These are phyloP conservation scores for Penicillium sp. DNA, from an alignment of 2,329 filamentous ascomycete species.

Conservation along the genomic window DNA sequence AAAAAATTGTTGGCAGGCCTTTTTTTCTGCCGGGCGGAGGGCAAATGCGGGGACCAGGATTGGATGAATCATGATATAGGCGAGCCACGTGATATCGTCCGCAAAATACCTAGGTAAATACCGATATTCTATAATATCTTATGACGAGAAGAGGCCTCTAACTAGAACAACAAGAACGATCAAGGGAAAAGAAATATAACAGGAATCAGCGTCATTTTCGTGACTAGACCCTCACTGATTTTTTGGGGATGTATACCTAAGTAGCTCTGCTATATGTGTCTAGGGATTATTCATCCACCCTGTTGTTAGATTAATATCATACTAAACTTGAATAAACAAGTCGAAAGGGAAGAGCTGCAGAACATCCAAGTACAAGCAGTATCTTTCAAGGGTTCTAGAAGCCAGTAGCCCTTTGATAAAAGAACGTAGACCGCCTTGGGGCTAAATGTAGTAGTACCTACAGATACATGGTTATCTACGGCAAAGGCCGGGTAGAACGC, in stretches of 20 bases:
- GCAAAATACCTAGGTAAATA: not conserved
- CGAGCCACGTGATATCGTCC: slow-evolving; percentile 7
- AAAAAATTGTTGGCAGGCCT: slow-evolving; percentile 22
- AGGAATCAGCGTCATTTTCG: not conserved
- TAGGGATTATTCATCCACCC: not conserved
- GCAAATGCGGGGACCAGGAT: slow-evolving; percentile 17
- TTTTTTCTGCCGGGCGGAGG: slow-evolving; percentile 23
- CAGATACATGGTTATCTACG: not conserved
- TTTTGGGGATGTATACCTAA: not conserved
- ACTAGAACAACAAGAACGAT: no score
- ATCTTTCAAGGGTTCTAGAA: not conserved
- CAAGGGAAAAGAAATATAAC: no score
- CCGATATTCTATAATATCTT: no score
- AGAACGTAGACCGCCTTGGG: slow-evolving; percentile 5
- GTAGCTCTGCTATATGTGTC: not conserved
- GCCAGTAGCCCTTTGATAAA: not conserved
- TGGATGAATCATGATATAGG: slow-evolving; percentile 15
- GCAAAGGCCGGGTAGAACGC: not conserved
- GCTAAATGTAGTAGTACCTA: not conserved
- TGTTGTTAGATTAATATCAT: not conserved
- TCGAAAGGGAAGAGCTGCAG: not conserved
- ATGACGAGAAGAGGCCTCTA: no score
- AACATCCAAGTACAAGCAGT: no score
- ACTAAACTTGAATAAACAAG: not conserved
- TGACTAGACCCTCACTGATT: not conserved